phyloP scores from a whole-genome alignment of 1,284 basidiomycete genomes.

The Porogramme epimiltina region DNA sequence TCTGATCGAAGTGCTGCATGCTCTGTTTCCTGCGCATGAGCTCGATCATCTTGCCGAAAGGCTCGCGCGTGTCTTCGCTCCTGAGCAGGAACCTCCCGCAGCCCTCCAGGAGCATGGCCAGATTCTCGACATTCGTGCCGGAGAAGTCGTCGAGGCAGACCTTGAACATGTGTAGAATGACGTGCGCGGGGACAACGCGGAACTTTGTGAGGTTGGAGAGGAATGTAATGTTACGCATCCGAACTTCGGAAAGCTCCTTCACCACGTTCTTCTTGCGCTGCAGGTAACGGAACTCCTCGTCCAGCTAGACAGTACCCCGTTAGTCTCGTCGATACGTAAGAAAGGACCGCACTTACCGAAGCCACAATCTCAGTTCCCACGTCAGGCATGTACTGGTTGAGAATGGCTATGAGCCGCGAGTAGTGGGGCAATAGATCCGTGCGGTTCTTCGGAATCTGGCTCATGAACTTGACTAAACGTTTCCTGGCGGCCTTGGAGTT shows the following conservation, averaged over 20 bases:
- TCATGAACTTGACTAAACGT: slow-evolving; percentile 87
- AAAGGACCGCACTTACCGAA: slow-evolving; percentile 44
- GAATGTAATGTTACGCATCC: slow-evolving; percentile 88
- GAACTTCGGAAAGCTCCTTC: slow-evolving; percentile 83
- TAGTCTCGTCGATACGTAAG: not conserved
- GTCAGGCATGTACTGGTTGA: slow-evolving; percentile 94
- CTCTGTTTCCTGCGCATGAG: slow-evolving; percentile 93
- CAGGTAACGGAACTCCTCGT: slow-evolving; percentile 96
- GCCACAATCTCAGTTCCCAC: slow-evolving; percentile 83
- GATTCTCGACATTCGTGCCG: slow-evolving; percentile 90
- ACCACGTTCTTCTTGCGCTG: slow-evolving; percentile 92
- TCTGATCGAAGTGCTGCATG: slow-evolving; percentile 89
- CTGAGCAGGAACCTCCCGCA: slow-evolving; percentile 93
- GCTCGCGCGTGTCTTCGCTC: slow-evolving; percentile 84
- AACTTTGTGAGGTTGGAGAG: slow-evolving; percentile 95
- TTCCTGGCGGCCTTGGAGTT: slow-evolving; percentile 96
- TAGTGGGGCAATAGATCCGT: slow-evolving; percentile 95
- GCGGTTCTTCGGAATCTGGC: slow-evolving; percentile 85
- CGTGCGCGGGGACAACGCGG: slow-evolving; percentile 87
- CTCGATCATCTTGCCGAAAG: slow-evolving; percentile 88
- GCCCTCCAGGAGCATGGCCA: slow-evolving; percentile 89
- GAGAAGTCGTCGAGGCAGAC: slow-evolving; percentile 96
- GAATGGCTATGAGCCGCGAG: slow-evolving; percentile 84
- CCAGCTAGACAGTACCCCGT: slow-evolving; percentile 59
- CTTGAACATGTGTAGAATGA: slow-evolving; percentile 96